A percentile compares a stretch with the other conserved stretches of the same genome.
Evolutionary conservation across 148 eudicot genomes (phyloP).

Genomic region (Rhododendron ferrugineum): DNA sequence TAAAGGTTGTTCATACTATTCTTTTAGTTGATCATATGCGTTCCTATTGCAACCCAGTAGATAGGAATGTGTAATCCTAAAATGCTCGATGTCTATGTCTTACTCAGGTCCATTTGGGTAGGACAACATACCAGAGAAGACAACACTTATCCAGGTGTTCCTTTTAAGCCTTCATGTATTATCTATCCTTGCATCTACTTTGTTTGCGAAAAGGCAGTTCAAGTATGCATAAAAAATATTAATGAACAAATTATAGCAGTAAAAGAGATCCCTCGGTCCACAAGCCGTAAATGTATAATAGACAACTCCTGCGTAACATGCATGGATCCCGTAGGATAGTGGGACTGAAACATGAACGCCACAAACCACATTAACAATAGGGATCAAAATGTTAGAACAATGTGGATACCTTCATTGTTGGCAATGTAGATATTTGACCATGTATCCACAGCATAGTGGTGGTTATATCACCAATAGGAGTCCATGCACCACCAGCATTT

Average conservation of each 20-base stretch:
- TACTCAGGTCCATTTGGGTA: not conserved
- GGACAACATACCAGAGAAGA: not conserved
- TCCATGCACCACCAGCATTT: slow-evolving; percentile 99
- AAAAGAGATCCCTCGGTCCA: not conserved
- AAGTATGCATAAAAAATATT: not conserved
- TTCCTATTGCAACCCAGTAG: not conserved
- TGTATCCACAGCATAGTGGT: slow-evolving; percentile 99
- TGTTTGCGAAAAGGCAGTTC: not conserved
- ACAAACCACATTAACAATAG: not conserved
- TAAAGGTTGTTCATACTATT: not conserved
- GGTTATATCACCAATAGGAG: slow-evolving; percentile 97
- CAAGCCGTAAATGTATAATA: not conserved
- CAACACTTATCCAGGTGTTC: not conserved
- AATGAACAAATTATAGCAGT: not conserved
- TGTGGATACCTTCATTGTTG: slow-evolving; percentile 75
- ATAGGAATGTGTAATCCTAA: not conserved
- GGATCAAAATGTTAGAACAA: not conserved
- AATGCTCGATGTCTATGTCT: not conserved
- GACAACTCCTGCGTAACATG: not conserved
- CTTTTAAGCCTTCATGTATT: not conserved
- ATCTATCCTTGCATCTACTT: not conserved
- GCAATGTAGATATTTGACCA: slow-evolving; percentile 92
- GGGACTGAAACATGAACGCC: not conserved
- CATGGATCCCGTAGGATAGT: not conserved
- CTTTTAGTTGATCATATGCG: not conserved